Conservation (phyloP, 805 yeast species). For the Lipomyces anomalus region DNA sequence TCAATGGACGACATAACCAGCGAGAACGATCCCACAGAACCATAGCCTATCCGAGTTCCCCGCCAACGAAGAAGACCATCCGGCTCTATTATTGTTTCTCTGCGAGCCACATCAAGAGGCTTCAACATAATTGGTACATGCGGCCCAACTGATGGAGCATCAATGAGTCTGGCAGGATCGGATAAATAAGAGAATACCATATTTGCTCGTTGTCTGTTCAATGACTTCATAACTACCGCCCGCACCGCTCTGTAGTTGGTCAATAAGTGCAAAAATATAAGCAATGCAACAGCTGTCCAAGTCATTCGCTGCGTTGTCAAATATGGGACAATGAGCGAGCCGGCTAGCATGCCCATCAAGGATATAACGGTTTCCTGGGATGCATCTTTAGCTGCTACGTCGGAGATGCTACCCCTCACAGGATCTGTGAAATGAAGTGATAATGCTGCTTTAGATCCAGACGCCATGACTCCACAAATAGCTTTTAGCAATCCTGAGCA, state of each 20-base stretch:
- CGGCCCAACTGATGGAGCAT: constrained; percentile 13
- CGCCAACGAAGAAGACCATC: constrained; percentile 32
- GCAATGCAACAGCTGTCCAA: constrained; percentile 28
- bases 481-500: constrained; percentile 33
- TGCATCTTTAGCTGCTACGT: constrained; percentile 36
- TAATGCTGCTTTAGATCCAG: constrained; percentile 36
- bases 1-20: constrained; percentile 20
- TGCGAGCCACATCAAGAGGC: constrained; percentile 26
- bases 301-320: constrained; percentile 20
- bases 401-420: constrained; percentile 33
- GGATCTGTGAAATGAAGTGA: constrained; percentile 36
- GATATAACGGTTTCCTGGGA: constrained; percentile 36
- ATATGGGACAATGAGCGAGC: constrained; percentile 30
- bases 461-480: constrained; percentile 36
- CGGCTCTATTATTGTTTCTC: constrained; percentile 30
- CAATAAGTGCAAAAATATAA: constrained; percentile 31
- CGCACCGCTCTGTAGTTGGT: constrained; percentile 35
- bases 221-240: constrained; percentile 29
- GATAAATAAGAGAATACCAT: constrained; percentile 28
- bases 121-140: constrained; percentile 23
- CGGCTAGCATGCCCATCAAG: constrained; percentile 35
- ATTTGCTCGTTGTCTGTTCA: constrained; percentile 34
- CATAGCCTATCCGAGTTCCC: constrained; percentile 29
- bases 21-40: constrained; percentile 25
- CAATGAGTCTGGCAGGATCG: constrained; percentile 11